Evolutionary conservation across 202 grass and related monocot species (phyloP).

Genomic region (Setaria italica): DNA sequence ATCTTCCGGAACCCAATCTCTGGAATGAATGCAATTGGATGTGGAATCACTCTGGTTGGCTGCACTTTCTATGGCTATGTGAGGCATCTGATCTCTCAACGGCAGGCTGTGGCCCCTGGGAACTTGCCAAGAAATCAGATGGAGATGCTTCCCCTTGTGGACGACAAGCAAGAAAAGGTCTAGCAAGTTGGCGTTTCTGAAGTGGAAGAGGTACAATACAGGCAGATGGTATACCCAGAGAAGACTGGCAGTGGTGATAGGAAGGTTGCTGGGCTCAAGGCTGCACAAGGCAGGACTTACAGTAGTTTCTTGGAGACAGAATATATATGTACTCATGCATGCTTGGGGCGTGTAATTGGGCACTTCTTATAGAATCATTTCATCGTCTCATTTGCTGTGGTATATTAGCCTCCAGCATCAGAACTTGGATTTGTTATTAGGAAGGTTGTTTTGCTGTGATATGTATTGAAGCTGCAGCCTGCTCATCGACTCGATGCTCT

Average conservation of each 20-base stretch:
- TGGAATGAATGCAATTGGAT: constrained; percentile 85
- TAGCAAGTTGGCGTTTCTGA: constrained; percentile 44
- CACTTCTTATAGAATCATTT: constrained; percentile 8
- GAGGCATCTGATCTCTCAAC: constrained; percentile 79
- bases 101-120: constrained; percentile 45
- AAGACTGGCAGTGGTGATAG: neutral
- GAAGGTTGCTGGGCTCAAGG: neutral
- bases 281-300: neutral
- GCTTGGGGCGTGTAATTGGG: neutral
- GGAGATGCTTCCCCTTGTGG: constrained; percentile 94
- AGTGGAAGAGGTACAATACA: constrained; percentile 26
- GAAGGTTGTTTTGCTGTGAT: constrained; percentile 17
- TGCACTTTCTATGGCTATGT: constrained; percentile 99
- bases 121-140: constrained; percentile 51
- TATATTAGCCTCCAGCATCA: neutral
- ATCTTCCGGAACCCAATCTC: constrained; percentile 97
- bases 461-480: neutral
- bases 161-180: constrained; percentile 78
- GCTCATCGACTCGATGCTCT: neutral
- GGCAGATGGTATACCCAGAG: constrained; percentile 21
- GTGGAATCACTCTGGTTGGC: constrained; percentile 78
- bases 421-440: constrained; percentile 10
- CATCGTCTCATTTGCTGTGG: neutral
- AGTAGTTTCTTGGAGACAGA: neutral
- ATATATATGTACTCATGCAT: constrained; percentile 32